A percentile compares a stretch with the other conserved stretches of the same genome.
These are phyloP conservation scores for Knufia fluminis DNA, from an alignment of 2,329 filamentous ascomycete genomes.

Conservation along the genomic window DNA sequence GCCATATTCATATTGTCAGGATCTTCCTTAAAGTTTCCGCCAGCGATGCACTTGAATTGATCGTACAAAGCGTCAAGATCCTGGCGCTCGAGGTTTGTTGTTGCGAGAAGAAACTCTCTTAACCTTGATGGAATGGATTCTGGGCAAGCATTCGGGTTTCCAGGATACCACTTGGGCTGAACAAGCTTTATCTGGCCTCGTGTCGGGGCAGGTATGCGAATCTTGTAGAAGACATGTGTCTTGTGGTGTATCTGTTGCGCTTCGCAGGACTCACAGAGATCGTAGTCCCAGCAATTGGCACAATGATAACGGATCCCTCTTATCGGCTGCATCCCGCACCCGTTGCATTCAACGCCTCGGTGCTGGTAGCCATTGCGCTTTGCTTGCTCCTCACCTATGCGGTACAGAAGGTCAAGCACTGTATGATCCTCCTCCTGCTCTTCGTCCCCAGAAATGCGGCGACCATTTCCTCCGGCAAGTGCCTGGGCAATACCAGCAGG, in stretches of 20 bases:
- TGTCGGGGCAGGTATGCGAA: constrained; percentile 71
- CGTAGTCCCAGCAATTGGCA: constrained; percentile 90
- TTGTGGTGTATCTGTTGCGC: constrained; percentile 62
- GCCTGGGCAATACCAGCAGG: constrained; percentile 12
- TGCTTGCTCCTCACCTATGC: constrained; percentile 89
- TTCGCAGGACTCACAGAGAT: constrained; percentile 91
- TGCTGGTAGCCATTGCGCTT: constrained; percentile 83
- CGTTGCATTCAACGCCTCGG: constrained; percentile 83
- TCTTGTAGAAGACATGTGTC: constrained; percentile 95
- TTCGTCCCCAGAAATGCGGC: constrained; percentile 27
- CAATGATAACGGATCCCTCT: constrained; percentile 88
- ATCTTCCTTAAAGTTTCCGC: constrained; percentile 72
- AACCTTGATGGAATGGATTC: constrained; percentile 58
- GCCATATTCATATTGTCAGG: constrained; percentile 68
- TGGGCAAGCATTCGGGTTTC: constrained; percentile 65
- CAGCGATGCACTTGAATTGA: constrained; percentile 91
- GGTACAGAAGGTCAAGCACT: constrained; percentile 74
- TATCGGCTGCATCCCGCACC: constrained; percentile 79
- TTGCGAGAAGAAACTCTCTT: constrained; percentile 58
- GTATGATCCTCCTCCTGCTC: constrained; percentile 55
- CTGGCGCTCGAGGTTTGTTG: constrained; percentile 72
- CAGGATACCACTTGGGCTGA: constrained; percentile 78
- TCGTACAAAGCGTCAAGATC: constrained; percentile 93
- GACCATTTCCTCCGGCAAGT: constrained; percentile 12
- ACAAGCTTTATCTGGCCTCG: constrained; percentile 61